phyloP scores from a whole-genome alignment of 2,329 filamentous ascomycete genomes.

The Daldinia sp. region DNA sequence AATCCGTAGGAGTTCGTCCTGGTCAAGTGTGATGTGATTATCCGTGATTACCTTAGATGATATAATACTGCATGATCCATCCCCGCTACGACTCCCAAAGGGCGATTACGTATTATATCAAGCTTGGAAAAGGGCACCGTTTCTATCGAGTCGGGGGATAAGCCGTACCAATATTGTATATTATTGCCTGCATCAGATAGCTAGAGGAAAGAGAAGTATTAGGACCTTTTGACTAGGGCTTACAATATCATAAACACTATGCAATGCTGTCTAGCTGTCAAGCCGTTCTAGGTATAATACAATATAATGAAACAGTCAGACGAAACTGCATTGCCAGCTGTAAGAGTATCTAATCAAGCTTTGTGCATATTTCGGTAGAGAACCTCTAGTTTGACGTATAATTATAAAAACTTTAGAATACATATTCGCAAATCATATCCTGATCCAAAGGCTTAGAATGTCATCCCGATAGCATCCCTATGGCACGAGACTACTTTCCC shows the following conservation, averaged over 20 bases:
- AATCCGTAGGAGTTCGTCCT: neutral
- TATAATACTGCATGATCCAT: constrained; percentile 2
- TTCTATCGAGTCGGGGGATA: neutral
- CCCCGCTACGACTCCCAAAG: neutral
- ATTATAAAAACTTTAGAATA: neutral
- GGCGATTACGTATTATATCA: neutral
- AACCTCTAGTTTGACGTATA: neutral
- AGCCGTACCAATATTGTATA: neutral
- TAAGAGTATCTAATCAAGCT: neutral
- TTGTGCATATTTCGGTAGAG: neutral
- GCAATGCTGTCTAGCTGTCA: no score
- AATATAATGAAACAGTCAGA: neutral
- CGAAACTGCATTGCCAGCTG: neutral
- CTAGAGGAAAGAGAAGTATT: neutral
- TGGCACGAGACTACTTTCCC: constrained; percentile 2
- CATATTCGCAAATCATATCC: neutral
- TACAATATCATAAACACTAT: neutral
- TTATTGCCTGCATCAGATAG: neutral
- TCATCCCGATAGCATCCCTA: neutral
- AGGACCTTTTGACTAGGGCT: neutral
- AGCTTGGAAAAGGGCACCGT: neutral
- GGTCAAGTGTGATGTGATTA: no score
- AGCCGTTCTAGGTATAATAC: neutral
- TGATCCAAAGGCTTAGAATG: constrained; percentile 10
- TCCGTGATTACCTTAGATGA: neutral